Conservation (phyloP, 768 basidiomycete genomes). For the Asterophora lycoperdoides region DNA sequence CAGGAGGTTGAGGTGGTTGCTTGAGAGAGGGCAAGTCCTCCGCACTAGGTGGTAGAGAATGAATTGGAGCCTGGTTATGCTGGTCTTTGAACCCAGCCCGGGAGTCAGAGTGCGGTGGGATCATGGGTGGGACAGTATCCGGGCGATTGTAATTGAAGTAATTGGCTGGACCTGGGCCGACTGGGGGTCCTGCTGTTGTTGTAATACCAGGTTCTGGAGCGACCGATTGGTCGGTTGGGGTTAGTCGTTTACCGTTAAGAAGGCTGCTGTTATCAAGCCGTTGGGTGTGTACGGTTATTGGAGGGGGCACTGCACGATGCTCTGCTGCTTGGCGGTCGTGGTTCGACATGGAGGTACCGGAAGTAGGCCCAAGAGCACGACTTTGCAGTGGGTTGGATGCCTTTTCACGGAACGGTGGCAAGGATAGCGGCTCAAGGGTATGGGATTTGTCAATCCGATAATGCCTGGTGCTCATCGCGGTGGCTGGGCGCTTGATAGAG, state of each 20-base stretch:
- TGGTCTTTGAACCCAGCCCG: not conserved
- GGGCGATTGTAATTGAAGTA: not conserved
- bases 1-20: not conserved
- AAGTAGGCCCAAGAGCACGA: not conserved
- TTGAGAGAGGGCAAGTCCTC: not conserved
- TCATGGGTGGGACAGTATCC: not conserved
- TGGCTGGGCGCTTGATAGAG: conserved; percentile 11
- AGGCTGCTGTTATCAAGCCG: not conserved
- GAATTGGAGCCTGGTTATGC: not conserved
- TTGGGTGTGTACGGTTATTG: not conserved
- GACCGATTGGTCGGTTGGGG: not conserved
- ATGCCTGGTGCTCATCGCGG: conserved; percentile 12
- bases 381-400: not conserved
- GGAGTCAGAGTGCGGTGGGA: not conserved
- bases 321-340: not conserved
- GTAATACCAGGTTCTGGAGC: not conserved
- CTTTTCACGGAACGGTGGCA: not conserved
- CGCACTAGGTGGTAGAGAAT: not conserved
- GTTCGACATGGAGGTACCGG: not conserved
- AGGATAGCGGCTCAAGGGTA: not conserved
- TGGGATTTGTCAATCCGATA: conserved; percentile 2
- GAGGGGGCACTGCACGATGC: not conserved
- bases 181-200: not conserved
- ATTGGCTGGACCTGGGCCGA: not conserved
- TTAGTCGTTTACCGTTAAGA: not conserved